Conservation (phyloP, 768 basidiomycete genomes). For the Tephrocybe sp. region DNA sequence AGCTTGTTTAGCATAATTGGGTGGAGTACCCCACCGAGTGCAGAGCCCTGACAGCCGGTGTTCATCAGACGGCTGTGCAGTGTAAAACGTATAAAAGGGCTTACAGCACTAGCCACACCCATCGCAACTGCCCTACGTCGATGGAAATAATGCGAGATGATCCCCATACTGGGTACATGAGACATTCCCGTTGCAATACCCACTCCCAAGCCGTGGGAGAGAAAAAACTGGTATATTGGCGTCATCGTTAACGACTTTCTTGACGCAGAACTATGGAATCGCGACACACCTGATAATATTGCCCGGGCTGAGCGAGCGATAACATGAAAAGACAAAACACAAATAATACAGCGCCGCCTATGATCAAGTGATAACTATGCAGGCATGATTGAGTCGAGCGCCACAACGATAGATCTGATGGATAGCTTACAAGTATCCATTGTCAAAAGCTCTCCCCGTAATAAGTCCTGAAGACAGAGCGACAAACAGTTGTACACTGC, state of each 20-base stretch:
- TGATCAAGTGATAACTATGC: constrained; percentile 18
- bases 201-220: constrained; percentile 41
- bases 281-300: constrained; percentile 29
- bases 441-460: constrained; percentile 25
- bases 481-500: constrained; percentile 45
- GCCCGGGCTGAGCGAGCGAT: constrained; percentile 25
- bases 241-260: background rate
- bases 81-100: no score
- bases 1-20: constrained; percentile 34
- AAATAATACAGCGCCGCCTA: constrained; percentile 11
- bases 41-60: constrained; percentile 9
- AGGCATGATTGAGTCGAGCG: no score
- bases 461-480: constrained; percentile 20
- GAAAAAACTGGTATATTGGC: constrained; percentile 27
- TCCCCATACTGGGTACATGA: constrained; percentile 42
- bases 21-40: constrained; percentile 29
- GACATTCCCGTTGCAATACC: constrained; percentile 46
- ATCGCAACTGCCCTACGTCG: constrained; percentile 45
- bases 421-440: constrained; percentile 24
- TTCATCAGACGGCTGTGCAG: background rate
- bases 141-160: constrained; percentile 48
- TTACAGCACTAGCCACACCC: constrained; percentile 34
- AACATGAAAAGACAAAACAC: constrained; percentile 24
- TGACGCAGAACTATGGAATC: background rate
- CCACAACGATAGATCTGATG: background rate